Conservation (phyloP, 164 flowering plant species). For the Kalanchoe fedtschenkoi region DNA sequence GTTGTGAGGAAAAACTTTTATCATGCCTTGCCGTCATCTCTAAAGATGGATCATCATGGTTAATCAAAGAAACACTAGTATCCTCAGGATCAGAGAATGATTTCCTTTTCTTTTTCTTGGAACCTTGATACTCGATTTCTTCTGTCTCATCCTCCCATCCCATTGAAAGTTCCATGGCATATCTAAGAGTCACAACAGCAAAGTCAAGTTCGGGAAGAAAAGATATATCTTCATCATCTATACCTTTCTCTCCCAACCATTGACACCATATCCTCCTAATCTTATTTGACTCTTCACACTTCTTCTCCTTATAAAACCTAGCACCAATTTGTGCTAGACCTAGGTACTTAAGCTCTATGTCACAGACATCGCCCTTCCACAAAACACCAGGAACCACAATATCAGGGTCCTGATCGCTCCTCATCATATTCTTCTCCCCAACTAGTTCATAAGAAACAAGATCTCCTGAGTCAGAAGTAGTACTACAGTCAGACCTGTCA, state of each 20-base stretch:
- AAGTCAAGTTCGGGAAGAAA: constrained; percentile 47
- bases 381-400: constrained; percentile 56
- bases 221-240: constrained; percentile 12
- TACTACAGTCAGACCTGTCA: neutral
- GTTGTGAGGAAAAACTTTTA: constrained; percentile 26
- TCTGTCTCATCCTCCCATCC: constrained; percentile 35
- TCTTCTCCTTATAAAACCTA: constrained; percentile 29
- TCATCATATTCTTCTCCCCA: constrained; percentile 8
- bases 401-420: constrained; percentile 9
- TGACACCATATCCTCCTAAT: constrained; percentile 80
- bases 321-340: constrained; percentile 66
- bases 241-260: constrained; percentile 55
- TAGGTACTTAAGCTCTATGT: constrained; percentile 29
- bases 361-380: constrained; percentile 34
- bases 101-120: constrained; percentile 29
- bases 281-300: constrained; percentile 10
- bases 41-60: constrained; percentile 36
- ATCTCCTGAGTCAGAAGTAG: neutral
- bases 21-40: constrained; percentile 32
- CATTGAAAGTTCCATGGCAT: constrained; percentile 46
- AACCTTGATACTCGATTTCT: constrained; percentile 15
- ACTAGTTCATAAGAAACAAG: constrained; percentile 2
- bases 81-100: constrained; percentile 72
- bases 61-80: constrained; percentile 25
- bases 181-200: constrained; percentile 56